Evolutionary conservation across 768 basidiomycete species (phyloP).

Genomic region (Lepiota subincarnata): DNA sequence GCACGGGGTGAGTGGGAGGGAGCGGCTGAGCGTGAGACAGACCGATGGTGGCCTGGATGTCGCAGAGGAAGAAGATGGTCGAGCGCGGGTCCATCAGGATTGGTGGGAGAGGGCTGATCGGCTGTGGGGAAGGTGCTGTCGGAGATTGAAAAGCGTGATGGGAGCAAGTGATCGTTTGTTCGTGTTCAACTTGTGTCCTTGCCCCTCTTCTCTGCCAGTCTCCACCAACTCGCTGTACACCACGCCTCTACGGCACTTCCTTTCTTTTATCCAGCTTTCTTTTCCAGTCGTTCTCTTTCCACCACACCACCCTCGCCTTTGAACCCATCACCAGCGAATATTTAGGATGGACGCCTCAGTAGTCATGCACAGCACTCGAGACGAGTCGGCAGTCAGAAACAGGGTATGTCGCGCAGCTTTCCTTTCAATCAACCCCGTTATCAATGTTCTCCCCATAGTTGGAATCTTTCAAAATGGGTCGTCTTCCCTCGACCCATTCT

Average conservation of each 20-base stretch:
- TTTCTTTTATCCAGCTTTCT: conserved; percentile 36
- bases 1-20: conserved; percentile 2
- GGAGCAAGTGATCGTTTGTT: conserved; percentile 3
- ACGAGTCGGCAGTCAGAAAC: conserved; percentile 37
- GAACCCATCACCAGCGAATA: background rate
- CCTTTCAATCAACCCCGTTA: background rate
- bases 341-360: conserved; percentile 5
- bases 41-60: conserved; percentile 79
- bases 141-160: conserved; percentile 16
- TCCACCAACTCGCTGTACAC: conserved; percentile 14
- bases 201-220: conserved; percentile 15
- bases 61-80: conserved; percentile 76
- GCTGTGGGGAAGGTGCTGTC: conserved; percentile 12
- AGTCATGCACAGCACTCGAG: conserved; percentile 22
- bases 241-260: conserved; percentile 29
- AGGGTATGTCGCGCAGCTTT: conserved; percentile 28
- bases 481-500: conserved; percentile 33
- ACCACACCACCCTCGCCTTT: conserved; percentile 17
- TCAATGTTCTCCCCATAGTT: conserved; percentile 38
- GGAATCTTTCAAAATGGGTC: conserved; percentile 70
- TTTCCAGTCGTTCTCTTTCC: conserved; percentile 19
- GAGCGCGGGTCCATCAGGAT: conserved; percentile 32
- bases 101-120: too few species aligned
- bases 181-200: conserved; percentile 3
- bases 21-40: conserved; percentile 19